phyloP scores from a whole-genome alignment of 345 rosid species.

The Eucalyptus pauciflora region DNA sequence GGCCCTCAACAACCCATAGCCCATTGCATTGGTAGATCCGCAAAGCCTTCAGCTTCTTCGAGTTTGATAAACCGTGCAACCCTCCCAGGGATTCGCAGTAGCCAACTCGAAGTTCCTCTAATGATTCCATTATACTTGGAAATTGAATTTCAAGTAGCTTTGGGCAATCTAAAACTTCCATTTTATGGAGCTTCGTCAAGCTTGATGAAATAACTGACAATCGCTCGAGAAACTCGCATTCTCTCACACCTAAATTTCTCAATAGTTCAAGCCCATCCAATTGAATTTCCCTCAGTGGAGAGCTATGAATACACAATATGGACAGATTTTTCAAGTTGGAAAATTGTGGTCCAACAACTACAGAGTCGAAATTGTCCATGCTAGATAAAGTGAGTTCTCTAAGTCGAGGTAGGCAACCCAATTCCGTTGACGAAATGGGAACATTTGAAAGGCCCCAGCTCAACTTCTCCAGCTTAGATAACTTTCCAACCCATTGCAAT shows the following conservation, averaged over 20 bases:
- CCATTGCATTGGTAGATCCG: not conserved
- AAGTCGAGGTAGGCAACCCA: not conserved
- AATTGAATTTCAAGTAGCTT: not conserved
- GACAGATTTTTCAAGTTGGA: not conserved
- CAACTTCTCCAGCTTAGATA: not conserved
- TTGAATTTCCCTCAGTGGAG: not conserved
- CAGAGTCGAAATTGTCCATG: not conserved
- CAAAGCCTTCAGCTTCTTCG: not conserved
- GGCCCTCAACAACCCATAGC: not conserved
- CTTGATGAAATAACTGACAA: not conserved
- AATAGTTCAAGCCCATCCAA: not conserved
- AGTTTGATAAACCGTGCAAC: not conserved
- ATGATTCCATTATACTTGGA: not conserved
- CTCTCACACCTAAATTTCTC: no score
- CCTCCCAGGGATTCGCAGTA: not conserved
- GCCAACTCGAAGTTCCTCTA: not conserved
- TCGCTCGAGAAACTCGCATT: not conserved
- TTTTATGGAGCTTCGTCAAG: no score
- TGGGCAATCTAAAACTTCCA: not conserved
- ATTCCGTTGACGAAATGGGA: not conserved
- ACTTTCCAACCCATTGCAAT: not conserved
- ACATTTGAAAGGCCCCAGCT: rapidly evolving
- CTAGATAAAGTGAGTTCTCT: not conserved
- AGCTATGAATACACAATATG: not conserved
- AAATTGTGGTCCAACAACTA: not conserved